A percentile compares a stretch with the other conserved stretches of the same genome.
phyloP scores from a whole-genome alignment of 306 rosid species.

The Citrullus amarus region DNA sequence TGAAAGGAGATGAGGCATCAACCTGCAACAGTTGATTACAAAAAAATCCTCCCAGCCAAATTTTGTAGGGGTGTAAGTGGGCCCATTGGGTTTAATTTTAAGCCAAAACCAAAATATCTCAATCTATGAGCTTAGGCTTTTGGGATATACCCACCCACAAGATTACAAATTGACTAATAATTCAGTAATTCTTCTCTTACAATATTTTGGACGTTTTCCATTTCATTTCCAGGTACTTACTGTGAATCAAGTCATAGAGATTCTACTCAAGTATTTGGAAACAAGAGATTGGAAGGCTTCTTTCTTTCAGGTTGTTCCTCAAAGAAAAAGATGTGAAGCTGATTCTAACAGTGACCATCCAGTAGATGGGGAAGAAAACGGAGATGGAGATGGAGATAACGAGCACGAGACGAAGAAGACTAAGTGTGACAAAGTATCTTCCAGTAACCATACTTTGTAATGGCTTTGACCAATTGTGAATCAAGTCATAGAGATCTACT shows the following conservation, averaged over 20 bases:
- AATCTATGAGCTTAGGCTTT: neutral
- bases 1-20: neutral
- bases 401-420: slow-evolving; percentile 16
- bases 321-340: slow-evolving; percentile 53
- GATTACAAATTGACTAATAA: neutral
- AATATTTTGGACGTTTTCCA: slow-evolving; percentile 1
- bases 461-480: neutral
- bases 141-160: neutral
- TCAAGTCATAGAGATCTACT: neutral
- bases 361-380: slow-evolving; percentile 24
- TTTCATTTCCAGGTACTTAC: slow-evolving; percentile 62
- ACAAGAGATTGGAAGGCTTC: slow-evolving; percentile 74
- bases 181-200: neutral
- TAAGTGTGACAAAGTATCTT: slow-evolving; percentile 18
- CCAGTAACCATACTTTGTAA: neutral
- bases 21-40: neutral
- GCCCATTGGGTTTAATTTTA: neutral
- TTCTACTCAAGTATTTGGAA: slow-evolving; percentile 58
- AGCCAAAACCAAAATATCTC: neutral
- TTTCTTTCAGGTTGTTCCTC: slow-evolving; percentile 79
- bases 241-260: slow-evolving; percentile 77
- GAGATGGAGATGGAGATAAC: neutral
- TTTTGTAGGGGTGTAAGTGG: neutral
- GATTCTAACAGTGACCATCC: slow-evolving; percentile 29
- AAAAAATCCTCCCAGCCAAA: neutral